phyloP scores from a whole-genome alignment of 2,329 filamentous ascomycete species.

The Penicillium sp. region DNA sequence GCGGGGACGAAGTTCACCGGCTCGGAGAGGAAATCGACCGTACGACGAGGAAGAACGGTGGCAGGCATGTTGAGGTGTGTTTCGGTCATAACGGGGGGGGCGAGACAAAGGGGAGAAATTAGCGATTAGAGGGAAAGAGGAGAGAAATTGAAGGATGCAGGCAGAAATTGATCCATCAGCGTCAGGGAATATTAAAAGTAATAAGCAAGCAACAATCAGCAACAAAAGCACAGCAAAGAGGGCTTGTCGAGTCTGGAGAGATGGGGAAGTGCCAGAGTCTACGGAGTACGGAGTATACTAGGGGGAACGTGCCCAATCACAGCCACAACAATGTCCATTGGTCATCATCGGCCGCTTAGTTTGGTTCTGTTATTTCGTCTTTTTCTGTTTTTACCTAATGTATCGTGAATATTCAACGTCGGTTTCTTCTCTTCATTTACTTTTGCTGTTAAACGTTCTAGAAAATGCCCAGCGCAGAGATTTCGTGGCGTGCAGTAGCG shows the following conservation, averaged over 20 bases:
- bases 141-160: neutral
- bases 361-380: neutral
- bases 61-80: conserved; percentile 30
- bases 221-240: neutral
- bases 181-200: neutral
- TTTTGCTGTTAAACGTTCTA: neutral
- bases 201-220: neutral
- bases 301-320: conserved; percentile 15
- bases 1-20: conserved; percentile 21
- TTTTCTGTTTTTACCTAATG: neutral
- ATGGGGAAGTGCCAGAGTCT: conserved; percentile 12
- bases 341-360: conserved; percentile 6
- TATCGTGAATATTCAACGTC: neutral
- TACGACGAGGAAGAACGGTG: conserved; percentile 26
- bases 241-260: neutral
- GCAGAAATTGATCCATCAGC: neutral
- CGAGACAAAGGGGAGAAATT: conserved; percentile 2
- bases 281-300: conserved; percentile 25
- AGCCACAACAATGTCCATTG: conserved; percentile 11
- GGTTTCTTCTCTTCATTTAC: neutral
- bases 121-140: conserved; percentile 3
- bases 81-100: conserved; percentile 14
- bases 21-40: conserved; percentile 27
- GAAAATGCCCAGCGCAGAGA: neutral
- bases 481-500: conserved; percentile 15